phyloP scores from a whole-genome alignment of 768 basidiomycete genomes.

The Scleroderma bovista region DNA sequence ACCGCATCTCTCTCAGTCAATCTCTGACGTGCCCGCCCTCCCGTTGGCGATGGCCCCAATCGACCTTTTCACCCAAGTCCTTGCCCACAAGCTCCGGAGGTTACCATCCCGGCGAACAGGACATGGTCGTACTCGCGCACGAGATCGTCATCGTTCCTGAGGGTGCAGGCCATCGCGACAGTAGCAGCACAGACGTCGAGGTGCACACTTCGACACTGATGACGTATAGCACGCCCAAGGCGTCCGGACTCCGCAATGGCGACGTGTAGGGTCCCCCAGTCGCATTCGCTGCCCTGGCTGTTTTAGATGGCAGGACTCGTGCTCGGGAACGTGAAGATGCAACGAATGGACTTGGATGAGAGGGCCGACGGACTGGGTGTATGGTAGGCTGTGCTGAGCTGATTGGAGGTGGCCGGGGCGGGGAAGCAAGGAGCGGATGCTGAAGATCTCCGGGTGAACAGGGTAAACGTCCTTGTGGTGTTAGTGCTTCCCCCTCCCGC shows the following conservation, averaged over 20 bases:
- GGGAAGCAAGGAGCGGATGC: conserved; percentile 35
- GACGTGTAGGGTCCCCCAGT: conserved; percentile 82
- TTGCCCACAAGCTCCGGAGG: conserved; percentile 66
- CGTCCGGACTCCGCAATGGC: conserved; percentile 91
- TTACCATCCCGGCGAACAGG: conserved; percentile 68
- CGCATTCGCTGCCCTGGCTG: conserved; percentile 69
- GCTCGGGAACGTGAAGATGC: conserved; percentile 14
- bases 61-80: conserved; percentile 68
- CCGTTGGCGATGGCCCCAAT: conserved; percentile 47
- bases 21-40: conserved; percentile 32
- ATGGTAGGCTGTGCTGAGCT: conserved; percentile 55
- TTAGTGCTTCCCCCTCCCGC: too few species aligned
- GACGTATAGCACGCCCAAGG: conserved; percentile 49
- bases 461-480: too few species aligned
- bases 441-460: conserved; percentile 36
- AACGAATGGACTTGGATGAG: conserved; percentile 50
- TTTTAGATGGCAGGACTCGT: conserved; percentile 52
- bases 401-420: conserved; percentile 46
- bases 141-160: conserved; percentile 54
- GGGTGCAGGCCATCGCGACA: not conserved
- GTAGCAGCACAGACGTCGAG: conserved; percentile 29
- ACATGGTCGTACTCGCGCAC: conserved; percentile 84
- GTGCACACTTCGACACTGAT: conserved; percentile 65
- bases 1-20: not conserved
- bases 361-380: conserved; percentile 59